These are phyloP conservation scores for Trametes cingulata DNA, from an alignment of 768 basidiomycete species.

Conservation along the genomic window DNA sequence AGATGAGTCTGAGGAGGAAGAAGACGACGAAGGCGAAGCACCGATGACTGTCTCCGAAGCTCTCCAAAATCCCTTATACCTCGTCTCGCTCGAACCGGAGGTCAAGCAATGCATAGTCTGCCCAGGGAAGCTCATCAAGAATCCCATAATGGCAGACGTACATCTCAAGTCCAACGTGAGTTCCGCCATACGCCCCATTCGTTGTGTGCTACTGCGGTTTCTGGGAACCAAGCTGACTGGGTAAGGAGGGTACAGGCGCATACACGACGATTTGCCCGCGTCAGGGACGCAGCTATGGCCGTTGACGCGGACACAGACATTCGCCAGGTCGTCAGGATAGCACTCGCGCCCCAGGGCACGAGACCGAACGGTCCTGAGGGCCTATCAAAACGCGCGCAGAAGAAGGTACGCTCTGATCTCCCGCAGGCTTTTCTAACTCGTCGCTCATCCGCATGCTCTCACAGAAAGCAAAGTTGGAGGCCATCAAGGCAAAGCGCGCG, in stretches of 20 bases:
- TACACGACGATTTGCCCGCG: slow-evolving; percentile 56
- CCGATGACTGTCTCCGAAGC: slow-evolving; percentile 59
- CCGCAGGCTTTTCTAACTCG: too few species aligned
- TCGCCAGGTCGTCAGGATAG: slow-evolving; percentile 39
- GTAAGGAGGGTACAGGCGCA: slow-evolving; percentile 50
- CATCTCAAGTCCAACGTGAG: slow-evolving; percentile 68
- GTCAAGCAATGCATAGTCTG: slow-evolving; percentile 65
- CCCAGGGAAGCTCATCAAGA: slow-evolving; percentile 72
- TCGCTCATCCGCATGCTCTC: background rate
- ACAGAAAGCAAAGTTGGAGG: slow-evolving; percentile 50
- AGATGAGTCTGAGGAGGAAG: slow-evolving; percentile 28
- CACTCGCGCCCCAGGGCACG: slow-evolving; percentile 14
- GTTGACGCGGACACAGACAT: slow-evolving; percentile 49
- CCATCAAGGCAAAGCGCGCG: slow-evolving; percentile 48
- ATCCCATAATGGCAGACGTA: slow-evolving; percentile 50
- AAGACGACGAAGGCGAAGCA: slow-evolving; percentile 36
- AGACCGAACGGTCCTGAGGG: slow-evolving; percentile 3
- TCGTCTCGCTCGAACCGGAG: slow-evolving; percentile 55
- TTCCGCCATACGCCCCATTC: slow-evolving; percentile 31
- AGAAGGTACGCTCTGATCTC: slow-evolving; percentile 56
- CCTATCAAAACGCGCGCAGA: slow-evolving; percentile 62
- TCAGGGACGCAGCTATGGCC: slow-evolving; percentile 43
- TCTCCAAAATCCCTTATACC: slow-evolving; percentile 62
- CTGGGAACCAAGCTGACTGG: background rate
- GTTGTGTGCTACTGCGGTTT: slow-evolving; percentile 18